Percentiles rank a stretch among this genome's conserved stretches.
phyloP scores from a whole-genome alignment of 768 basidiomycete genomes.

The Tremella fuciformis region DNA sequence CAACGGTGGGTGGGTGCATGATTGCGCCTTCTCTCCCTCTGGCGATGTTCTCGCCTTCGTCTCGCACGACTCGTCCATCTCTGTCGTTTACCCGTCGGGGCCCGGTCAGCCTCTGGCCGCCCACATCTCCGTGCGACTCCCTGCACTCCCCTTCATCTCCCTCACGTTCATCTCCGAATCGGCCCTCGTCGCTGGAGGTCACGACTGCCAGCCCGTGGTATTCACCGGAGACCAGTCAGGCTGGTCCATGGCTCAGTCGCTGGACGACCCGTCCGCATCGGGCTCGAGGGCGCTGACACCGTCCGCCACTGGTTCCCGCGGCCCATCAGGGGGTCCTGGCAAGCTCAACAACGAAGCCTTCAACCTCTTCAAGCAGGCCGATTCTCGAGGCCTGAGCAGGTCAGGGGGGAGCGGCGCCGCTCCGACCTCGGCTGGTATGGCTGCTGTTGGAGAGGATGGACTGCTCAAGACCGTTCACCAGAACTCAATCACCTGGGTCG shows the following conservation, averaged over 20 bases:
- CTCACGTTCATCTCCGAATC: constrained; percentile 83
- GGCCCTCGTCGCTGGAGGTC: constrained; percentile 82
- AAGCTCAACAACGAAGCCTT: constrained; percentile 90
- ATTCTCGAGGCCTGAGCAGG: constrained; percentile 63
- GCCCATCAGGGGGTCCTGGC: constrained; percentile 54
- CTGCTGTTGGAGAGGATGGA: constrained; percentile 58
- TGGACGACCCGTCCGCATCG: constrained; percentile 71
- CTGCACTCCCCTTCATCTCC: constrained; percentile 76
- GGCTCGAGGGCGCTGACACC: constrained; percentile 58
- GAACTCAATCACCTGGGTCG: constrained; percentile 93
- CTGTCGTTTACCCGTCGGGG: constrained; percentile 79
- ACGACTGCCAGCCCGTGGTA: constrained; percentile 93
- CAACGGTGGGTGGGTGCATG: constrained; percentile 94
- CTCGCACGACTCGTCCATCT: constrained; percentile 91
- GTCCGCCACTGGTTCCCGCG: constrained; percentile 52
- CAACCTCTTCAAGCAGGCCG: constrained; percentile 88
- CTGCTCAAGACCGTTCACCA: constrained; percentile 89
- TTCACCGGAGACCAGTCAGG: constrained; percentile 71
- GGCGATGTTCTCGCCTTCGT: constrained; percentile 92
- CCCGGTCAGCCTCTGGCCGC: constrained; percentile 56
- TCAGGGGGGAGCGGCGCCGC: constrained; percentile 33
- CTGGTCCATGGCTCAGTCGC: constrained; percentile 74
- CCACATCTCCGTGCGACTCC: constrained; percentile 69
- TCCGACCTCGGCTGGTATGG: constrained; percentile 47
- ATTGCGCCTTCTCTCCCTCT: constrained; percentile 91